Conservation (phyloP, 2,329 filamentous ascomycete species). For the Arthroderma sp. region DNA sequence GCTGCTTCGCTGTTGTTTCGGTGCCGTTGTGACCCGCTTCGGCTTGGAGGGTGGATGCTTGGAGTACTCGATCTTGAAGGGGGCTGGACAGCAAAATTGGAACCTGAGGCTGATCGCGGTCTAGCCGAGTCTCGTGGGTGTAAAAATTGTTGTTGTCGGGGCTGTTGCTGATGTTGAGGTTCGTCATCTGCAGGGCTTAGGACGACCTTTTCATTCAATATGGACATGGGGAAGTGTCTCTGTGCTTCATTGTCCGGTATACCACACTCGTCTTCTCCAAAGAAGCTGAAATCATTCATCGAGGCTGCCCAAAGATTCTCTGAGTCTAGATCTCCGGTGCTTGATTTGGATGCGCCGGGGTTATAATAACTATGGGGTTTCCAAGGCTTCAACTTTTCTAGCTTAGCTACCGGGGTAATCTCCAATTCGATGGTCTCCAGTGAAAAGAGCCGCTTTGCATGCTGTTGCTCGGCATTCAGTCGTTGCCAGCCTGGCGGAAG, state of each 20-base stretch:
- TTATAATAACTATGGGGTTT: slow-evolving; percentile 33
- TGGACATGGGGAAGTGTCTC: slow-evolving; percentile 29
- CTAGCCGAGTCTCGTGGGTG: no score
- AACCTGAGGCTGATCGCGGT: no score
- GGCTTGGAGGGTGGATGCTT: no score
- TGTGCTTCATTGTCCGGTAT: slow-evolving; percentile 32
- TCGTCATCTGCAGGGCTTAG: slow-evolving; percentile 24
- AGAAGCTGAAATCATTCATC: slow-evolving; percentile 48
- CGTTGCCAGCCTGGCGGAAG: slow-evolving; percentile 44
- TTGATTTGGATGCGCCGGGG: slow-evolving; percentile 36
- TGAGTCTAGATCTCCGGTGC: slow-evolving; percentile 46
- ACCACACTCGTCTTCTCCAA: slow-evolving; percentile 44
- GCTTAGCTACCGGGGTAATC: slow-evolving; percentile 26
- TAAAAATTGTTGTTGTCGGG: no score
- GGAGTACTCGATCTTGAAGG: no score
- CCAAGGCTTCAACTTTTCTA: slow-evolving; percentile 20
- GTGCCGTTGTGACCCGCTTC: background rate
- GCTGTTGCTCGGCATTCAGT: slow-evolving; percentile 34
- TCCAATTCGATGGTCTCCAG: slow-evolving; percentile 45
- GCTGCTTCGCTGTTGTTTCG: slow-evolving; percentile 9
- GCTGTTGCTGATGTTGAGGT: slow-evolving; percentile 4
- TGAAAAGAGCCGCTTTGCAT: slow-evolving; percentile 40
- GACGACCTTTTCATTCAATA: slow-evolving; percentile 18
- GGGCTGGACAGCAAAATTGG: no score
- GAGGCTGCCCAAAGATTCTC: slow-evolving; percentile 48